phyloP scores from a whole-genome alignment of 306 rosid genomes.

The Prunus mira region DNA sequence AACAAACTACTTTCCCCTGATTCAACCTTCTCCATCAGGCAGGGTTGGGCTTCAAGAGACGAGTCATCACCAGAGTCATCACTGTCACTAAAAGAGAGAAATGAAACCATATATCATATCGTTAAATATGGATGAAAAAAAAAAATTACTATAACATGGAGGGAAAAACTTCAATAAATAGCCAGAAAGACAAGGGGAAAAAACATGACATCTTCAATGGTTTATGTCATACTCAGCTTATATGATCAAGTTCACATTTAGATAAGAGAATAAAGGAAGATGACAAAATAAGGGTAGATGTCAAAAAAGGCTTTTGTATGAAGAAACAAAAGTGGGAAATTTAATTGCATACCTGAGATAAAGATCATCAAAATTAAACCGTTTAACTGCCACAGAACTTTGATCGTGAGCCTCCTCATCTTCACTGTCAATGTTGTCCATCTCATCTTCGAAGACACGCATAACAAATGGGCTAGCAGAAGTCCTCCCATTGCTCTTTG shows the following conservation, averaged over 20 bases:
- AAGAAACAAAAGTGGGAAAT: background rate
- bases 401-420: conserved; percentile 34
- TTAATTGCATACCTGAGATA: conserved; percentile 50
- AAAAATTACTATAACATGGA: background rate
- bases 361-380: conserved; percentile 49
- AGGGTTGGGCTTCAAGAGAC: conserved; percentile 42
- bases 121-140: background rate
- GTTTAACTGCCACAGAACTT: conserved; percentile 29
- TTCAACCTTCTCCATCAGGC: conserved; percentile 59
- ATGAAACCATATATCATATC: conserved; percentile 11
- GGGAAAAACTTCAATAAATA: background rate
- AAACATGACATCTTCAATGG: background rate
- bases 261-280: background rate
- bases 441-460: conserved; percentile 56
- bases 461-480: conserved; percentile 46
- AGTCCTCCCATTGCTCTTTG: conserved; percentile 32
- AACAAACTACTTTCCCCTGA: conserved; percentile 62
- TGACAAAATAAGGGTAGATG: background rate
- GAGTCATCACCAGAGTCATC: conserved; percentile 51
- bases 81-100: conserved; percentile 44
- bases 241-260: background rate
- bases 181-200: background rate
- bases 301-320: background rate
- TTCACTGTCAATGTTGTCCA: conserved; percentile 38
- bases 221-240: background rate